Evolutionary conservation across 441 rosid species (phyloP), one percentile per base, ranked within the genome.

Genomic region (Erodium texanum): DNA sequence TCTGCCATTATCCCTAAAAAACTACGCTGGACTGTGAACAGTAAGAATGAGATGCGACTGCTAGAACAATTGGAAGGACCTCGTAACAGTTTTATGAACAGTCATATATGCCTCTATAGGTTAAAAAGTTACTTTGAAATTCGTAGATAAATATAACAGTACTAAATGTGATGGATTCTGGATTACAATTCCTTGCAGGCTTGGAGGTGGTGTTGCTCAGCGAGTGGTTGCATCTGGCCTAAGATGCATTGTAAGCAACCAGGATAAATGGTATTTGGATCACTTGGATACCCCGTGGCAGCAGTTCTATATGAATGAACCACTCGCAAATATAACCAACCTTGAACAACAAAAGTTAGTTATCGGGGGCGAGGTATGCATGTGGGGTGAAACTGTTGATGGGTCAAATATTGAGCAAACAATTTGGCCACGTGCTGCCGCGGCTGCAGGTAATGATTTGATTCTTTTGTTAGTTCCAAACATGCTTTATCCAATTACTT

Each of bases 381-480:
- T 81, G 89, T 88, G 94, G 94, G 96, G 90, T 29, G 94, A 88
- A 78, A 58, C 38, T 19, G 72, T 82, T 41, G 96, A 90, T 77
- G 84, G 76, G 38, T 90, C 94, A 9, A 83, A 90, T 68, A 84
- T 88, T 74, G 75, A 79, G 66, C 89, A 88, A 77, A 90, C 88
- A 41, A 85, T 86, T 75, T 88, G 90, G 97, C 97, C 97, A 52
- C 87, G 89, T 0, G 90, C 92, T 54, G 87, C 89, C 12, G 93
- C 92, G 24, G 92, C 89, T 62, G 94, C 94, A 64, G 92, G 93
- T 82, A 83, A 56, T 56, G 67, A 16, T 38, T 38, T 38, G 45
- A 2, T 38, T 38, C 9, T 7, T 7, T 9, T 38, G 45, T 38
- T 7, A 38, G 2, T 38, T 38, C 45, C 45, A 38, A 38, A 38